Conservation (phyloP, 345 rosid species). For the Atalantia buxifolia region DNA sequence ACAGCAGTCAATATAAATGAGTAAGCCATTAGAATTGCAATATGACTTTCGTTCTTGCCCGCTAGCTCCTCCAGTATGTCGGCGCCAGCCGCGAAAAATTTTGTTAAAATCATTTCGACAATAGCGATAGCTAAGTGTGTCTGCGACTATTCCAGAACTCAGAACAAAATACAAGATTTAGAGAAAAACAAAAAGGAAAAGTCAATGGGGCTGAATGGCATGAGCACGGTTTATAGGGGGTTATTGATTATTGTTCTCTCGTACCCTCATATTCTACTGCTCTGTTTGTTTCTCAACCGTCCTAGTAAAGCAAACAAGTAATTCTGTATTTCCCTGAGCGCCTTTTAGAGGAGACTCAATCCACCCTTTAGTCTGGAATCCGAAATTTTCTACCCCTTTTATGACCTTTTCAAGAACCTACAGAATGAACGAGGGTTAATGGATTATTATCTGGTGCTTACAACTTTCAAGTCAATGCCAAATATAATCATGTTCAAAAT, state of each 20-base stretch:
- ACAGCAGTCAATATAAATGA: too few species aligned
- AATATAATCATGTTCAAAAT: neutral
- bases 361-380: slow-evolving; percentile 70
- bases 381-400: slow-evolving; percentile 66
- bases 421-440: neutral
- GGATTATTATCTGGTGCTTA: neutral
- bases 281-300: slow-evolving; percentile 26
- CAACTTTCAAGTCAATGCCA: neutral
- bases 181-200: too few species aligned
- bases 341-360: slow-evolving; percentile 93
- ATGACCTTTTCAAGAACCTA: slow-evolving; percentile 84
- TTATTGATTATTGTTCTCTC: neutral
- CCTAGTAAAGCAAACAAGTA: slow-evolving; percentile 67
- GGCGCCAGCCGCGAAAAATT: too few species aligned
- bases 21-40: too few species aligned
- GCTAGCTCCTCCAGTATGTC: too few species aligned
- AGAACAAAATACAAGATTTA: too few species aligned
- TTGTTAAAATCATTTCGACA: too few species aligned
- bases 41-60: too few species aligned
- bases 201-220: too few species aligned
- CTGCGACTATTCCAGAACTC: too few species aligned
- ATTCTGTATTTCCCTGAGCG: slow-evolving; percentile 87
- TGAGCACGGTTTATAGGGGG: too few species aligned
- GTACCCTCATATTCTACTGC: neutral
- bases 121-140: too few species aligned